Percentiles rank a stretch among this genome's conserved stretches.
phyloP scores from a whole-genome alignment of 163 green algal species.

The Scenedesmus sp. region DNA sequence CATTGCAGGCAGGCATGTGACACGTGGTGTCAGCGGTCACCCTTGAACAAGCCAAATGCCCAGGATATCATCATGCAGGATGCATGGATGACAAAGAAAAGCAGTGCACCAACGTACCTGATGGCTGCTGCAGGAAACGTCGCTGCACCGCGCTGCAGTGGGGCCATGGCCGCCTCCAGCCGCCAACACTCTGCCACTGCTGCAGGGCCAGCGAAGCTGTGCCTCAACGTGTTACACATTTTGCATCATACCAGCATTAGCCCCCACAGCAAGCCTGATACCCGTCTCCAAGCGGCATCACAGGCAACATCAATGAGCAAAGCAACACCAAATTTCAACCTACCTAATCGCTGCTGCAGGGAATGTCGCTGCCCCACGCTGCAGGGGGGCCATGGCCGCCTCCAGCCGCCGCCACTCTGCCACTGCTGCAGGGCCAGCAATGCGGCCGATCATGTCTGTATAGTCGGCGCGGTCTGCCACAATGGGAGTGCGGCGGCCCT shows the following conservation, averaged over 20 bases:
- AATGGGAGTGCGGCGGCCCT: constrained; percentile 66
- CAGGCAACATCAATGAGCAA: constrained; percentile 5
- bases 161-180: constrained; percentile 77
- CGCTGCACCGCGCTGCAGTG: constrained; percentile 74
- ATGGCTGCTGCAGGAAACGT: constrained; percentile 82
- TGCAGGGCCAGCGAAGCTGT: constrained; percentile 55
- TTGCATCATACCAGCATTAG: neutral
- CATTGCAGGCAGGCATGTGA: neutral
- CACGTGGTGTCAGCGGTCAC: neutral
- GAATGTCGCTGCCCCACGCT: constrained; percentile 78
- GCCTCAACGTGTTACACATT: neutral
- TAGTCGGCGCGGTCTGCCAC: constrained; percentile 74
- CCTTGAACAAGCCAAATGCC: constrained; percentile 11
- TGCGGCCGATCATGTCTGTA: constrained; percentile 42
- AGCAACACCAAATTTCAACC: neutral
- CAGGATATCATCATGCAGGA: neutral
- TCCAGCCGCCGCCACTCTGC: constrained; percentile 82
- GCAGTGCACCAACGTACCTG: constrained; percentile 12
- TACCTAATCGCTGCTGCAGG: constrained; percentile 80
- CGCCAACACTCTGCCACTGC: constrained; percentile 72
- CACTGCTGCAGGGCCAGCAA: constrained; percentile 67
- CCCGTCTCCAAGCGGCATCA: constrained; percentile 5
- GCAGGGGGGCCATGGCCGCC: constrained; percentile 78
- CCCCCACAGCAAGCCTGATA: constrained; percentile 48
- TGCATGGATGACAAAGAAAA: too few species aligned